Conservation (phyloP, 768 basidiomycete genomes). For the Gymnopilus junonius region DNA sequence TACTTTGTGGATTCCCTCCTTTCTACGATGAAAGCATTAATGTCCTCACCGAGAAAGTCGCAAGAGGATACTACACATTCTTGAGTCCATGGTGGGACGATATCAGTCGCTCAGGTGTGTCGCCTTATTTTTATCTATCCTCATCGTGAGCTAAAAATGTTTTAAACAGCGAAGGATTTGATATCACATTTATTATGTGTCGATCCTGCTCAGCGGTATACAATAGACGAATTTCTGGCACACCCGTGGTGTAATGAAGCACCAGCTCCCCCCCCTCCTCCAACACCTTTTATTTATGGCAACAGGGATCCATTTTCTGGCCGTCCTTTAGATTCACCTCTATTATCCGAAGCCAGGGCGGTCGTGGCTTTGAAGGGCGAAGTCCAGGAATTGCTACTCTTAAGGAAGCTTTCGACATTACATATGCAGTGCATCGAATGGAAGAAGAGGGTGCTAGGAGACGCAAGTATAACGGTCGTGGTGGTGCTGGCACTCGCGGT, state of each 20-base stretch:
- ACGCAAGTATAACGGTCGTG: conserved; percentile 78
- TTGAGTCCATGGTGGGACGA: conserved; percentile 99
- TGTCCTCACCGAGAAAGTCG: conserved; percentile 97
- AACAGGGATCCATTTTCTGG: conserved; percentile 33
- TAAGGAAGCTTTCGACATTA: conserved; percentile 98
- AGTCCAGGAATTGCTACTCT: conserved; percentile 93
- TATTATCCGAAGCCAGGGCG: conserved; percentile 82
- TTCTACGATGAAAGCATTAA: conserved; percentile 99
- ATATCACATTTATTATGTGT: conserved; percentile 95
- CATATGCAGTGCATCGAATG: conserved; percentile 99
- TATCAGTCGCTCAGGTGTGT: conserved; percentile 76
- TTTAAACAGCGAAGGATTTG: conserved; percentile 85
- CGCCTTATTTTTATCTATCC: not conserved
- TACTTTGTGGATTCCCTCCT: conserved; percentile 96
- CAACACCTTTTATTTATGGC: conserved; percentile 61
- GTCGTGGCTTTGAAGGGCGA: conserved; percentile 69
- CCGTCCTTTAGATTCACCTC: conserved; percentile 83
- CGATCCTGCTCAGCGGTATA: conserved; percentile 93
- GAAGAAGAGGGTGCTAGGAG: conserved; percentile 95
- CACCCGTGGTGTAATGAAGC: conserved; percentile 93
- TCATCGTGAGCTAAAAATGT: not conserved
- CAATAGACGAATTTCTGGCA: conserved; percentile 95
- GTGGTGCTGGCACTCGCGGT: conserved; percentile 77
- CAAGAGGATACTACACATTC: conserved; percentile 96
- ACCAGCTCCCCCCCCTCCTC: conserved; percentile 63